Base-by-base conservation (phyloP, 2,329 filamentous ascomycete genomes). In the Penicillium freii region DNA sequence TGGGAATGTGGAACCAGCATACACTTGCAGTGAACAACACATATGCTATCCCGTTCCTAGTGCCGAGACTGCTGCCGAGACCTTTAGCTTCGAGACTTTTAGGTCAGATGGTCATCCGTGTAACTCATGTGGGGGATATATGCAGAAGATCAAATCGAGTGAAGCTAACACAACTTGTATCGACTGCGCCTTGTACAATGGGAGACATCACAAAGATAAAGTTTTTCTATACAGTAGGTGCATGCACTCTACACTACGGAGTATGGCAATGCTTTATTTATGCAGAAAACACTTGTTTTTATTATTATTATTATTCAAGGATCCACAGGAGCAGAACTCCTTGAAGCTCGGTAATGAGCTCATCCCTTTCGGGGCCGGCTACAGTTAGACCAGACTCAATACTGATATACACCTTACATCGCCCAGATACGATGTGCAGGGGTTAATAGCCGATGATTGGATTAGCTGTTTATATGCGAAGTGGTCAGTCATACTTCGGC, bases 401-500 rank as follows among this genome's bases (percentile, higher is more conserved):
- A 64, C 63, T 61, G 62, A 58, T 54, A 66, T 66, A 60, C 65
- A 54, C 64, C 63, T 66, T 66, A 64, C 64, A 65, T 66, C 23
- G 59, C 54, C 61, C 59, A 64, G 50, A 61, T 52, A 56, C 54
- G 55, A 58, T 56, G 48, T 54, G 39, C 58, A 62, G 47, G 42
- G 39, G 36, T 36, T 46, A 39, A 45, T 40, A 54, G 25, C 19
- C 47, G 33, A 33, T 66, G 62, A 65, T 66, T 66, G 64, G 64
- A 29, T 29, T 15, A 43, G 21, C 25, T 53, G 29, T 47, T 29
- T 10, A n/a, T 46, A 53, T 57, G 36, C 36, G 36, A 47, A 52
- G 31, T 40, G 40, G 46, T 51, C 53, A 51, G 46, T 51, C 53
- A 51, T 56, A 45, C 46, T 45, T 42, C 21, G 33, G 38, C 8